Percentiles rank a stretch among this genome's conserved stretches.
Conservation (phyloP, 2,329 filamentous ascomycete genomes). For the Gyromitra esculenta region DNA sequence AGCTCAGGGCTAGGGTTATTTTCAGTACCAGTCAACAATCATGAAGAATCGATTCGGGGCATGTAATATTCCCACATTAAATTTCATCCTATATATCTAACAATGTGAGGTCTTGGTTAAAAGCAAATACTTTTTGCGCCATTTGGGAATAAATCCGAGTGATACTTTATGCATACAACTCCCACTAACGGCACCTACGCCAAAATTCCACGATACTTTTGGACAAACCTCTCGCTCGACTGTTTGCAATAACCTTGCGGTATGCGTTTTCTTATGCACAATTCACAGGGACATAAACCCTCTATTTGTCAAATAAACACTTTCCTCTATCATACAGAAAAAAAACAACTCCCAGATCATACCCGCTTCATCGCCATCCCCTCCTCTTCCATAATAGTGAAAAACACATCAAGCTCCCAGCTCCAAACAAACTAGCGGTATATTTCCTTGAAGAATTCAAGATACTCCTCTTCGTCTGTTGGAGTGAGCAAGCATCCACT, state of each 20-base stretch:
- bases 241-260: constrained; percentile 17
- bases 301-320: constrained; percentile 40
- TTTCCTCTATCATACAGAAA: constrained; percentile 39
- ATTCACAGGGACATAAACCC: constrained; percentile 43
- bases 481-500: constrained; percentile 58
- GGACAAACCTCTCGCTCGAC: constrained; percentile 28
- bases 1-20: not conserved
- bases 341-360: constrained; percentile 35
- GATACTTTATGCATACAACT: constrained; percentile 1
- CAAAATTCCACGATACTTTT: constrained; percentile 5
- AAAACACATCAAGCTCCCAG: constrained; percentile 44
- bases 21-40: not conserved
- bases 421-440: constrained; percentile 72
- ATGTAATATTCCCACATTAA: not conserved
- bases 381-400: constrained; percentile 18
- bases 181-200: not conserved
- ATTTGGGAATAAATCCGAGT: not conserved
- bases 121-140: not conserved
- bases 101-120: not conserved
- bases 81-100: no score
- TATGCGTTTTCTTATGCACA: constrained; percentile 38
- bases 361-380: constrained; percentile 7
- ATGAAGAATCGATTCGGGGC: no score
- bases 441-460: constrained; percentile 71
- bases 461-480: constrained; percentile 62